Evolutionary conservation across 2,329 filamentous ascomycete genomes (phyloP).

Genomic region (Neofusicoccum parvum): DNA sequence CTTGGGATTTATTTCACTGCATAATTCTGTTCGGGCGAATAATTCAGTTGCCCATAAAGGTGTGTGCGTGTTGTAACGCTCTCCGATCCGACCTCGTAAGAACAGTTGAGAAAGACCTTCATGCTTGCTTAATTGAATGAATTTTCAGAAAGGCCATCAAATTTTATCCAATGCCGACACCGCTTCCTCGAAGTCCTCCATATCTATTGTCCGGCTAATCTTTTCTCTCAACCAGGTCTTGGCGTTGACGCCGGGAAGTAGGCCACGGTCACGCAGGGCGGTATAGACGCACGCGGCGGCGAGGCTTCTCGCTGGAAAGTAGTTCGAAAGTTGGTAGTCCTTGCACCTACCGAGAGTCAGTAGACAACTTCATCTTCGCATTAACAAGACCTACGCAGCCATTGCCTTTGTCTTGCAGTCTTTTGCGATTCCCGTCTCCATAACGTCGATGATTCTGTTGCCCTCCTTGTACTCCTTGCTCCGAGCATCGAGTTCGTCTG

Average conservation of each 20-base stretch:
- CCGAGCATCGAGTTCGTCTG: constrained; percentile 26
- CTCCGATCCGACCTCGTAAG: too few relatives aligned
- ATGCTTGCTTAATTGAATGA: too few relatives aligned
- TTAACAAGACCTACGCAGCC: constrained; percentile 26
- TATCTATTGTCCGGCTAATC: constrained; percentile 21
- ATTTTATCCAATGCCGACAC: neutral
- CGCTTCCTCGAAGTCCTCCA: constrained; percentile 24
- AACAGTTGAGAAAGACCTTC: too few relatives aligned
- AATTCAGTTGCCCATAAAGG: too few relatives aligned
- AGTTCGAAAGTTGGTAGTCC: constrained; percentile 32
- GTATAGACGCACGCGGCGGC: constrained; percentile 31
- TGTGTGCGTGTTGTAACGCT: too few relatives aligned
- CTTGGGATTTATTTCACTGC: too few relatives aligned
- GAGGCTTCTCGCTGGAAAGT: constrained; percentile 34
- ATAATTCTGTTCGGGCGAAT: too few relatives aligned
- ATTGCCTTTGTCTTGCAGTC: constrained; percentile 26
- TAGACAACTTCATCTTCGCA: constrained; percentile 18
- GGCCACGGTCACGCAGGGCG: constrained; percentile 1
- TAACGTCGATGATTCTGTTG: constrained; percentile 28
- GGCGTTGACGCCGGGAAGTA: neutral
- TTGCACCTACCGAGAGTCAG: constrained; percentile 26
- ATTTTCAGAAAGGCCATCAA: neutral
- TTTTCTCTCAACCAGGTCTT: constrained; percentile 22
- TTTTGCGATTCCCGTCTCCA: constrained; percentile 31
- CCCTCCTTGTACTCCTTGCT: constrained; percentile 31